phyloP scores from a whole-genome alignment of 768 basidiomycete species.

The Glaciozyma martinii region DNA sequence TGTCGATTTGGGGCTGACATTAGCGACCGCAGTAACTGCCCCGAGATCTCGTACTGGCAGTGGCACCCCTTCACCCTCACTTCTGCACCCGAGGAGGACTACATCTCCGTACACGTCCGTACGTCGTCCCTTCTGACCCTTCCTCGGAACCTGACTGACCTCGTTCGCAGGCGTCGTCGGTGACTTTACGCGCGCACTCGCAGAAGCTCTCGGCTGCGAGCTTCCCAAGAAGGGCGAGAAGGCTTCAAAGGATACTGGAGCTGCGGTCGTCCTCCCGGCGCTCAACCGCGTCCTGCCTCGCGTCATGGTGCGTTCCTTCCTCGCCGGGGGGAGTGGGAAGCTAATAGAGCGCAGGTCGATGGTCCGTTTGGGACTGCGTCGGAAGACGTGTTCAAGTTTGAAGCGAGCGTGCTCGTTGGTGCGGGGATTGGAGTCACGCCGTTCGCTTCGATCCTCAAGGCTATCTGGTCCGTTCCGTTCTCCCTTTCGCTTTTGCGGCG shows the following conservation, averaged over 20 bases:
- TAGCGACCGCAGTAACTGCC: slow-evolving; percentile 48
- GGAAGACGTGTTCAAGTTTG: slow-evolving; percentile 44
- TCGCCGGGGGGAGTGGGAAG: rapidly evolving
- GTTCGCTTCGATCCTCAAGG: slow-evolving; percentile 71
- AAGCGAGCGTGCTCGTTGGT: slow-evolving; percentile 42
- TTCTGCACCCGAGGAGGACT: slow-evolving; percentile 90
- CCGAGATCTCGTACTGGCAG: slow-evolving; percentile 86
- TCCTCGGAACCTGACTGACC: neutral
- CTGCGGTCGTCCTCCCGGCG: slow-evolving; percentile 57
- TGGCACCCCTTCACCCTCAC: slow-evolving; percentile 91
- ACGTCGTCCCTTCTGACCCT: slow-evolving; percentile 21
- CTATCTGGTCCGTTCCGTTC: slow-evolving; percentile 30
- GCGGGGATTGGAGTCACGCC: slow-evolving; percentile 96
- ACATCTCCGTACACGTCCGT: slow-evolving; percentile 87
- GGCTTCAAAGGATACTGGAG: slow-evolving; percentile 43
- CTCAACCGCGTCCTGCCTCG: slow-evolving; percentile 70
- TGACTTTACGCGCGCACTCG: slow-evolving; percentile 76
- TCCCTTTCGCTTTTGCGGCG: neutral
- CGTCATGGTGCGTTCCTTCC: slow-evolving; percentile 53
- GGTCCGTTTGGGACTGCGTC: slow-evolving; percentile 88
- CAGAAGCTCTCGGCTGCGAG: slow-evolving; percentile 73
- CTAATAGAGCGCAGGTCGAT: slow-evolving; percentile 46
- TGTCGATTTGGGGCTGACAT: neutral
- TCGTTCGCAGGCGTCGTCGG: slow-evolving; percentile 47
- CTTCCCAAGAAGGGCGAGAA: slow-evolving; percentile 47